phyloP scores from a whole-genome alignment of 164 flowering plant genomes.

The Aristolochia californica region DNA sequence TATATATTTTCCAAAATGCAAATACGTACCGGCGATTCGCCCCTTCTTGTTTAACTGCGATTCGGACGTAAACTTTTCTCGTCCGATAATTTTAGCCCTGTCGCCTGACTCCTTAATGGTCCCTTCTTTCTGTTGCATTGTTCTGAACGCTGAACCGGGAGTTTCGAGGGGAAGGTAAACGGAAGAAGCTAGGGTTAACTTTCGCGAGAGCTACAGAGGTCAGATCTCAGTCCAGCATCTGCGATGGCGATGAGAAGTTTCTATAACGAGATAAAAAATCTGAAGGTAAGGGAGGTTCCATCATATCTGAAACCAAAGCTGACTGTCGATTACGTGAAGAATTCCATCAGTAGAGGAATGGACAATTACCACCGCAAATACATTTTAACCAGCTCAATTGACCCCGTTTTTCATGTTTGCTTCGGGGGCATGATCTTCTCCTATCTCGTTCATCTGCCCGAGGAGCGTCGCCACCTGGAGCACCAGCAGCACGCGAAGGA shows the following conservation, averaged over 20 bases:
- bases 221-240: background rate
- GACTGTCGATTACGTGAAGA: conserved; percentile 34
- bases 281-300: conserved; percentile 75
- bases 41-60: too few relatives aligned
- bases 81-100: too few relatives aligned
- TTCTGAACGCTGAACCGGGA: background rate
- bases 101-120: too few relatives aligned
- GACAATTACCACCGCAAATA: conserved; percentile 70
- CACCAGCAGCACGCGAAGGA: conserved; percentile 66
- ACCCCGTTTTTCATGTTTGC: conserved; percentile 71
- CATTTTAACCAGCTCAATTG: conserved; percentile 57
- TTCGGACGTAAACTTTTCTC: too few relatives aligned
- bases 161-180: background rate
- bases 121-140: too few relatives aligned
- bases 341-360: conserved; percentile 31
- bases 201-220: background rate
- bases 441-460: conserved; percentile 84
- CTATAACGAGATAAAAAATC: conserved; percentile 61
- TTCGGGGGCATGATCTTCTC: conserved; percentile 79
- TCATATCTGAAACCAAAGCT: conserved; percentile 54
- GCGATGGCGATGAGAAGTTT: conserved; percentile 59
- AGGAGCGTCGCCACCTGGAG: conserved; percentile 83
- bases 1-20: too few relatives aligned
- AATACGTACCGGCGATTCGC: too few relatives aligned
- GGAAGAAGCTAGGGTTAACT: conserved; percentile 8